Base-by-base conservation (phyloP, 306 rosid genomes). In the Acacia melanoxylon region DNA sequence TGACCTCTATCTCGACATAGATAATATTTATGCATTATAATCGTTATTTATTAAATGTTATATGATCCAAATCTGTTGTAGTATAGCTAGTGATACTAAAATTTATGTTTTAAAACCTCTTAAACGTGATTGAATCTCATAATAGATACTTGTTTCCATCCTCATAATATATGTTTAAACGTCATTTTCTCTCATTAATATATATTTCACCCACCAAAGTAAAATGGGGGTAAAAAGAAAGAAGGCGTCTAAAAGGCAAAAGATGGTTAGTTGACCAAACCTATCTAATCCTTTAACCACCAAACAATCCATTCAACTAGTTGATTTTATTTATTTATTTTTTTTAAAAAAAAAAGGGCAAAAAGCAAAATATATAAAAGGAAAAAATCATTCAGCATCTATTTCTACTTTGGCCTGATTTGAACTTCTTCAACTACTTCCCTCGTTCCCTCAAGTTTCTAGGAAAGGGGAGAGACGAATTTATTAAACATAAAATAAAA, bases 201-300 rank as follows among this genome's bases (percentile, higher is more conserved):
- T 8, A n/a, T 22, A 22, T n/a, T 6, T 58, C 63, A n/a, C 63
- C 63, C 29, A 58, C 27, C 10, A 13, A 27, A 51, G 22, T 0
- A 33, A 14, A 15, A 65, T 6, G 65, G 62, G 51, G 61, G 8
- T 27, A 17, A 37, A 67, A 19, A 19, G 3, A 5, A 41, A 42
- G 40, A 72, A 45, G 22, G 75, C 79, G 66, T 70, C 78, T 68
- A n/a, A 40, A 56, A 20, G 61, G 24, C 61, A 54, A 16, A 61
- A 52, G 20, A 35, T 29, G 59, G 74, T 81, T 80, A 29, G 91
- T 81, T 88, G 71, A 89, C 88, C 93, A 82, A 88, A 78, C 86
- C 73, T 46, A 75, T 42, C 91, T 77, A 78, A 68, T 85, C 74
- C 82, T 35, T 65, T 65, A 91, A 85, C 91, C 72, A 85, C 84